Evolutionary conservation across 257 asterid genomes (phyloP).

Genomic region (Gentiana dahurica): DNA sequence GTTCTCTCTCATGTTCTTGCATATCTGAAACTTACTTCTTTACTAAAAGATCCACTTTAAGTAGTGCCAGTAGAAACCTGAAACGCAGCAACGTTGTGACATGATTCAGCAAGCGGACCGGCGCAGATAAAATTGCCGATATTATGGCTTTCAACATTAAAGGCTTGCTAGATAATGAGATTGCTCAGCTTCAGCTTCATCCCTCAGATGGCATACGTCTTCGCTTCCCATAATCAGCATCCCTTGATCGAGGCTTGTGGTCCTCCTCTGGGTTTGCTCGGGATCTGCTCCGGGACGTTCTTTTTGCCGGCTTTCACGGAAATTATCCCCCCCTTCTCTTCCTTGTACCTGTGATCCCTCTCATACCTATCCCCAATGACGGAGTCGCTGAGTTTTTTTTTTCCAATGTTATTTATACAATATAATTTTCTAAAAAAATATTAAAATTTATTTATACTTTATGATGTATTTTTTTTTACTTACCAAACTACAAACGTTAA

Average conservation of each 20-base stretch:
- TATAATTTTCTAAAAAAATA: too few relatives aligned
- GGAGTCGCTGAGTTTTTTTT: too few relatives aligned
- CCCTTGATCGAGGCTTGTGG: slow-evolving; percentile 21
- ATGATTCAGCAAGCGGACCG: too few relatives aligned
- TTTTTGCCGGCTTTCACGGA: slow-evolving; percentile 26
- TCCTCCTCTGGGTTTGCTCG: too few relatives aligned
- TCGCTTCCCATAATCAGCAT: slow-evolving; percentile 41
- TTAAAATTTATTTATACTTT: too few relatives aligned
- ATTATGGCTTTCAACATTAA: neutral
- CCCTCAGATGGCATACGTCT: slow-evolving; percentile 33
- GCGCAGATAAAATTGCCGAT: slow-evolving; percentile 9
- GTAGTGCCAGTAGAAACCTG: slow-evolving; percentile 24
- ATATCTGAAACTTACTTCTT: slow-evolving; percentile 56
- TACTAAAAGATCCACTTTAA: slow-evolving; percentile 22
- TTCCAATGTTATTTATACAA: too few relatives aligned
- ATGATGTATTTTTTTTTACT: too few relatives aligned
- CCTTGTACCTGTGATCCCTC: slow-evolving; percentile 35
- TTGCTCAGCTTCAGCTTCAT: slow-evolving; percentile 3
- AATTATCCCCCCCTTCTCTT: slow-evolving; percentile 28
- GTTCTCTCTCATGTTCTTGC: slow-evolving; percentile 29
- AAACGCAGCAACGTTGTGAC: too few relatives aligned
- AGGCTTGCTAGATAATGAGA: too few relatives aligned
- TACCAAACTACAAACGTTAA: too few relatives aligned
- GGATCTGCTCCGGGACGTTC: slow-evolving; percentile 36
- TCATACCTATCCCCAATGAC: slow-evolving; percentile 33